Base-by-base conservation (phyloP, 2,329 filamentous ascomycete genomes). In the Dothiorella sarmentorum region DNA sequence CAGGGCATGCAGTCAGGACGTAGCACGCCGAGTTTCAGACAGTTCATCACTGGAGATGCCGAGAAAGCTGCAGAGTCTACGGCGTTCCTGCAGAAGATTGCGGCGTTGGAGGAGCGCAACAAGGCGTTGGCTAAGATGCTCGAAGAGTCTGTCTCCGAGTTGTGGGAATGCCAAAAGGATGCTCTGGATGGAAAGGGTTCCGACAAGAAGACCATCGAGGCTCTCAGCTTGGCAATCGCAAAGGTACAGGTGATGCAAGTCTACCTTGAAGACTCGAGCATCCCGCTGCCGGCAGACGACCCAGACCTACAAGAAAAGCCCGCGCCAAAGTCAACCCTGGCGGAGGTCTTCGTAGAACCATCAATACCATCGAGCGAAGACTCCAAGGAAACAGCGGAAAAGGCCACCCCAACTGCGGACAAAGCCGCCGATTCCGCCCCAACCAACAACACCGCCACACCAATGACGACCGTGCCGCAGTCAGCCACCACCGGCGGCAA, bases 81-180 rank as follows among this genome's bases (percentile, higher is more conserved):
- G 17, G 75, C 78, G 45, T 57, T 35, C 67, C 33, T 68, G 7
- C 65, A 62, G 58, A 73, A 67, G 56, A 64, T 73, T n/a, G 68
- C 67, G 56, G 65, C 63, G 5, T 73, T 90, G 62, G 86, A 91
- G 65, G 76, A 74, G 53, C 81, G 89, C 45, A 91, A 91, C 64
- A 80, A 78, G 63, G 82, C 85, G 60, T 72, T 93, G 17, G 86
- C 87, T 1, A 74, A 77, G 27, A 84, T 92, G 80, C 80, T 93
- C 9, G 84, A 87, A 56, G 83, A 85, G 61, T 85, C 86, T 1
- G 80, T 90, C 20, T 73, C 78, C 1, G 82, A 82, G 47, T 78
- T 93, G 1, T 86, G 84, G 75, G 75, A 80, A 1, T 75, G 86
- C 51, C 85, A 86, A 35, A 75, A 78, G 35, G 81, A 79, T 61